A percentile compares a stretch with the other conserved stretches of the same genome.
Conservation (phyloP, 345 rosid species). For the Rhodomyrtus tomentosa region DNA sequence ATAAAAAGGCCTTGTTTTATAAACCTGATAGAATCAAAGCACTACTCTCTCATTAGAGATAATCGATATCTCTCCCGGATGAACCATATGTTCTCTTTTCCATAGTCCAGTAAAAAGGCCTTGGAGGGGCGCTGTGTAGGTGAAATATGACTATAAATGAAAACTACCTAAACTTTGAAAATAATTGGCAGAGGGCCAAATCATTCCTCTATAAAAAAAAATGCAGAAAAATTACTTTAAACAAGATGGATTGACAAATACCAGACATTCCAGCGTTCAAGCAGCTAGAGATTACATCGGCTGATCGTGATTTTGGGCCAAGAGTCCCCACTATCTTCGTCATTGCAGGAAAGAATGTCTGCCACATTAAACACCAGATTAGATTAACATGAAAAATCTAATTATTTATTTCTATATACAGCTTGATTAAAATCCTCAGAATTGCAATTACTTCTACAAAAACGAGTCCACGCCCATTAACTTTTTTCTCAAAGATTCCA, state of each 20-base stretch:
- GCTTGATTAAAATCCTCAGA: neutral
- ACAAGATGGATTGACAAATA: neutral
- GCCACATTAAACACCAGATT: neutral
- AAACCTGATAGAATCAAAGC: neutral
- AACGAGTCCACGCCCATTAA: neutral
- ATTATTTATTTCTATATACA: neutral
- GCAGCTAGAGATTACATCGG: slow-evolving; percentile 38
- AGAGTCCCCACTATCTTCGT: slow-evolving; percentile 73
- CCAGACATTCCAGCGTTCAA: slow-evolving; percentile 72
- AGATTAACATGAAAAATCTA: neutral
- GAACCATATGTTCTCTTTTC: no score
- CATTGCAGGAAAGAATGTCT: slow-evolving; percentile 65
- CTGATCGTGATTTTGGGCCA: slow-evolving; percentile 40
- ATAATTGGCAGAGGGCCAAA: neutral
- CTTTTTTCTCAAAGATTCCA: neutral
- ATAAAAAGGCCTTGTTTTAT: neutral
- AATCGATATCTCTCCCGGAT: no score
- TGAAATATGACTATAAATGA: neutral
- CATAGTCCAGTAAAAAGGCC: neutral
- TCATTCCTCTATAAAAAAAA: neutral
- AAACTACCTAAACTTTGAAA: neutral
- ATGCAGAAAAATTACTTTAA: neutral
- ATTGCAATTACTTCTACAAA: neutral
- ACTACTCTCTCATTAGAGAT: neutral
- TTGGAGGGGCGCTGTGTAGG: neutral